A percentile compares a stretch with the other conserved stretches of the same genome.
Evolutionary conservation across 2,329 filamentous ascomycete genomes (phyloP).

Genomic region (Immersiporthe knoxdaviesiana): DNA sequence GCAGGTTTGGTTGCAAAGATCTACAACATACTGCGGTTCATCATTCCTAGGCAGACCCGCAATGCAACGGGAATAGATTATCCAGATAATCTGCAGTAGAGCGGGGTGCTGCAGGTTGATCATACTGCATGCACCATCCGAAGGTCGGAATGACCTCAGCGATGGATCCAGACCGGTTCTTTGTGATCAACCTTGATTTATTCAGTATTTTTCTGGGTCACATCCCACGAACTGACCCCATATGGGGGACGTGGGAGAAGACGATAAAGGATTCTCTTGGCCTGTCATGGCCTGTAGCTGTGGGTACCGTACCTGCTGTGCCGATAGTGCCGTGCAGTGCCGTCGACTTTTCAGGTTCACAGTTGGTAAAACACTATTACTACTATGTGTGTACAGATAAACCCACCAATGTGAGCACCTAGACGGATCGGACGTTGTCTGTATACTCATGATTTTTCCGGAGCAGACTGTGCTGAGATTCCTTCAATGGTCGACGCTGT

Average conservation of each 20-base stretch:
- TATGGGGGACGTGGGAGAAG: neutral
- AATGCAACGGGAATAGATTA: neutral
- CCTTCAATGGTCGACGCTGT: too few species aligned
- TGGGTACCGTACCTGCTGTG: neutral
- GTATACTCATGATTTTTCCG: too few species aligned
- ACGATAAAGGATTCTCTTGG: neutral
- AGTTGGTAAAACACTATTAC: neutral
- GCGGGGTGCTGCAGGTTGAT: neutral
- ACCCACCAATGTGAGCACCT: neutral
- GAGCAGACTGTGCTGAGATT: too few species aligned
- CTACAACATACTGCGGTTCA: neutral
- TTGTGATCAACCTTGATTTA: neutral
- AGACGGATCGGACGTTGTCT: too few species aligned
- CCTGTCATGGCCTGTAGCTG: neutral
- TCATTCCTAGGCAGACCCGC: neutral
- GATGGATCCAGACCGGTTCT: neutral
- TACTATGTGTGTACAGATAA: too few species aligned
- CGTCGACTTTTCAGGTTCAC: neutral
- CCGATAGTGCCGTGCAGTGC: too few species aligned
- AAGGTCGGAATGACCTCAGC: constrained; percentile 5
- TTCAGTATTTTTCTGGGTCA: neutral
- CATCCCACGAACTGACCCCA: neutral
- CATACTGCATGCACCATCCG: neutral
- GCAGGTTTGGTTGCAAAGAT: neutral
- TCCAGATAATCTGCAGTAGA: constrained; percentile 1